Evolutionary conservation across 75 land plant species (phyloP), one percentile per base, ranked within the genome.

Genomic region (Chamaecyparis obtusa): DNA sequence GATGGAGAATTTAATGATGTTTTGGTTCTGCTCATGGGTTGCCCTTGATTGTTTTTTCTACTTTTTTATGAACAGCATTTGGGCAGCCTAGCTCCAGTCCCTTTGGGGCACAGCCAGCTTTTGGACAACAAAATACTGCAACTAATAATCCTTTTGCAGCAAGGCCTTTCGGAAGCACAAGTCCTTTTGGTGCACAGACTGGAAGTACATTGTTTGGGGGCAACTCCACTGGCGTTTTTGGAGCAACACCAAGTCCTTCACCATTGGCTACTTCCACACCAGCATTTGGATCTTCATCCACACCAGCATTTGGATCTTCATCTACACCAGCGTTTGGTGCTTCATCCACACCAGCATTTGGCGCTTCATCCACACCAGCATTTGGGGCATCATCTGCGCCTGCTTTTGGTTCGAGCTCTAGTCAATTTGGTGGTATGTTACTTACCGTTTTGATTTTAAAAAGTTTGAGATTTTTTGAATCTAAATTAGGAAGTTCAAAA

Each of bases 151-250:
- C 96, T 36, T 98, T 98, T 91, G 94, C 94, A 32, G 91, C 95
- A 1, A 93, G 91, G 84, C 96, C 96, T 43, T 51, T 51, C 13
- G 55, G 55, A 14, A 51, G 55, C 13, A 51, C 55, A 51, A 51
- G 55, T 51, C 55, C 55, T 51, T 51, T 51, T 51, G 55, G 55
- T 51, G 86, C 93, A 2, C 99, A 94, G 85, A 88, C 98, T 37
- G 95, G 96, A 15, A 83, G 92, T 80, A 90, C 97, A 43, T 85
- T 93, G 36, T 96, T 96, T 89, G 98, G 98, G 2, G 94, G 95
- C 21, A 94, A 93, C n/a, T 91, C 98, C 39, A 98, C 99, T 44
- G 99, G 97, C 41, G 97, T 95, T 8, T 98, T 98, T 92, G 99
- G 99, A 55, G 90, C 92, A 27, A 57, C 94, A 13, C 95, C 91